phyloP scores from a whole-genome alignment of 2,329 filamentous ascomycete genomes.

The Tetracladium maxilliforme region DNA sequence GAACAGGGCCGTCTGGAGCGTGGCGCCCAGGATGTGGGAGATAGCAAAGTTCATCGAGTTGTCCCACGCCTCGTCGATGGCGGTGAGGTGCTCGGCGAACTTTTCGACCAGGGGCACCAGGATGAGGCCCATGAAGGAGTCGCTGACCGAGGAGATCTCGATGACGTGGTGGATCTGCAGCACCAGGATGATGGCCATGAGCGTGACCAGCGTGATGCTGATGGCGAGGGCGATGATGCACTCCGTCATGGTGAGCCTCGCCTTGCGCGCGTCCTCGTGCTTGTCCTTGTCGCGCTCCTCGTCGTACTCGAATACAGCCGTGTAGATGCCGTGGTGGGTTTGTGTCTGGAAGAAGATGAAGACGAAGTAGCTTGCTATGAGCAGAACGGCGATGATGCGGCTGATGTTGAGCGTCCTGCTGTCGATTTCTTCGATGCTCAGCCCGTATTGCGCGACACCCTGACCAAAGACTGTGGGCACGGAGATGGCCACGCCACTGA shows the following conservation, averaged over 20 bases:
- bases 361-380: conserved; percentile 53
- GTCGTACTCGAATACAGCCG: conserved; percentile 57
- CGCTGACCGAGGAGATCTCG: conserved; percentile 29
- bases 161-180: conserved; percentile 53
- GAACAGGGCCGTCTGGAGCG: conserved; percentile 78
- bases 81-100: conserved; percentile 71
- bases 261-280: conserved; percentile 41
- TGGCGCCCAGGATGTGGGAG: conserved; percentile 73
- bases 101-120: conserved; percentile 75
- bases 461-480: conserved; percentile 29
- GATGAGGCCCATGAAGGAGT: conserved; percentile 56
- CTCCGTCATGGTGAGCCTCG: conserved; percentile 63
- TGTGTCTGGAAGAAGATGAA: conserved; percentile 62
- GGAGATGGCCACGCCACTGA: conserved; percentile 31
- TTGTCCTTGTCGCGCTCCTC: conserved; percentile 52
- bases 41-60: conserved; percentile 76
- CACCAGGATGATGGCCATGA: conserved; percentile 63
- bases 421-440: conserved; percentile 24
- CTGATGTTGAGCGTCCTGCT: conserved; percentile 49
- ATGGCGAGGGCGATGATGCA: conserved; percentile 49
- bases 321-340: conserved; percentile 64
- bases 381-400: conserved; percentile 53
- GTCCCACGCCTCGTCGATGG: conserved; percentile 73
- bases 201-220: conserved; percentile 52
- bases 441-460: too few relatives aligned